These are phyloP conservation scores for Helotiales sp. DNA, from an alignment of 2,329 filamentous ascomycete species.

Conservation along the genomic window DNA sequence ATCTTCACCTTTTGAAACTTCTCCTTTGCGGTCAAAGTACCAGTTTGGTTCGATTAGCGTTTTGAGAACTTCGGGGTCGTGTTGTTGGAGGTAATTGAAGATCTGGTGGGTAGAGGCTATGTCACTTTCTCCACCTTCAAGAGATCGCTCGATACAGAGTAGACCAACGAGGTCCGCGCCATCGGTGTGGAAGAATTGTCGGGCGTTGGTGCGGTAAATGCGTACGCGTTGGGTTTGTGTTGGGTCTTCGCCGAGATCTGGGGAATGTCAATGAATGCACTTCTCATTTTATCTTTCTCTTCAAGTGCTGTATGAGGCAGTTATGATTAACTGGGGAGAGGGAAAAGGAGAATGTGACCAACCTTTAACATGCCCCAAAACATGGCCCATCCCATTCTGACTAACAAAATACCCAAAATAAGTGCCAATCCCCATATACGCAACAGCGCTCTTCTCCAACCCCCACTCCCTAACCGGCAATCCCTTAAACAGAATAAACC, in stretches of 20 bases:
- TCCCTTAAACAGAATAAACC: constrained; percentile 88
- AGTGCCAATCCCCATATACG: constrained; percentile 84
- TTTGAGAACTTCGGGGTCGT: constrained; percentile 77
- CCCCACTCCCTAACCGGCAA: constrained; percentile 77
- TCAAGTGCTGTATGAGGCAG: too few species aligned
- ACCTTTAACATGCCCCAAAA: constrained; percentile 87
- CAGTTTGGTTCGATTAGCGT: constrained; percentile 74
- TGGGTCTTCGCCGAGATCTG: constrained; percentile 10
- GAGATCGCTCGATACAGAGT: constrained; percentile 74
- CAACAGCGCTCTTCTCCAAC: constrained; percentile 74
- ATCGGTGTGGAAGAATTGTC: constrained; percentile 84
- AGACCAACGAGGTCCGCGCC: constrained; percentile 81
- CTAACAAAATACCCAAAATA: constrained; percentile 85
- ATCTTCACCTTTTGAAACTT: constrained; percentile 71
- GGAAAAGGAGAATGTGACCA: constrained; percentile 50
- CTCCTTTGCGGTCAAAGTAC: constrained; percentile 92
- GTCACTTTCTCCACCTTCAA: constrained; percentile 81
- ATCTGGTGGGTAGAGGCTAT: constrained; percentile 78
- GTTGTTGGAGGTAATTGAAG: constrained; percentile 74
- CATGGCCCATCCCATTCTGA: constrained; percentile 82
- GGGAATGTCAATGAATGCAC: too few species aligned
- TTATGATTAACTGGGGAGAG: constrained; percentile 46
- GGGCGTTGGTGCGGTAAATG: constrained; percentile 85
- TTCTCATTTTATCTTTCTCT: neutral
- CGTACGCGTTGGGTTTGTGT: constrained; percentile 76